phyloP scores from a whole-genome alignment of 2,329 filamentous ascomycete genomes.

The Clonostachys chloroleuca region DNA sequence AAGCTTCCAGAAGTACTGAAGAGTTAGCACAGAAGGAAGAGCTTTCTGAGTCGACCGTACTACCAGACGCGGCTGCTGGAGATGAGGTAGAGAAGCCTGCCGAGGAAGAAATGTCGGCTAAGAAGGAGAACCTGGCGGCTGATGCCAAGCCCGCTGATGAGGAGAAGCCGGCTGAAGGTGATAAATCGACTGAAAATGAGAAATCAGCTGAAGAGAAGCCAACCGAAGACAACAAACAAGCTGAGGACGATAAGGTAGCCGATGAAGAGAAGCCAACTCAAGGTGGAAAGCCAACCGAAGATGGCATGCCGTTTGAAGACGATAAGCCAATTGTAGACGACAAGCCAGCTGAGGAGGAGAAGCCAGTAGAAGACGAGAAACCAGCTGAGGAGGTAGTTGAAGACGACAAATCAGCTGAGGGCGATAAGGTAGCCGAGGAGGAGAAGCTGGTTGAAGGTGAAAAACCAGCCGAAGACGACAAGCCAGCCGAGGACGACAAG shows the following conservation, averaged over 20 bases:
- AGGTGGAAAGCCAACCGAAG: not conserved
- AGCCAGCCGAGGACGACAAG: not conserved
- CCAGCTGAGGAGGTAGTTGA: slow-evolving; percentile 1
- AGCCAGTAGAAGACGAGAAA: not conserved
- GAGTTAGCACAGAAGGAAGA: slow-evolving; percentile 4
- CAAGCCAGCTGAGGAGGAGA: not conserved
- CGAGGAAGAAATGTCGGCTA: slow-evolving; percentile 1
- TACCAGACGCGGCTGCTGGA: not conserved
- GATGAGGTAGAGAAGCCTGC: not conserved
- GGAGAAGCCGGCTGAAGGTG: not conserved
- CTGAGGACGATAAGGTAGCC: not conserved
- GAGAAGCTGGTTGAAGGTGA: not conserved
- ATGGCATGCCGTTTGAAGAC: not conserved
- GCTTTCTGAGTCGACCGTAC: too few species aligned
- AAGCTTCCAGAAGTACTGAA: slow-evolving; percentile 14
- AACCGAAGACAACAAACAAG: not conserved
- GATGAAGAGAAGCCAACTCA: not conserved
- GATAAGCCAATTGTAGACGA: slow-evolving; percentile 2
- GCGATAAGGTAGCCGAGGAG: slow-evolving; percentile 1
- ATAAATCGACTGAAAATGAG: not conserved
- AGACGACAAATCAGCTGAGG: not conserved
- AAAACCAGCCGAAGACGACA: not conserved
- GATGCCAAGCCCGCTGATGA: not conserved
- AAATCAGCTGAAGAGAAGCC: not conserved
- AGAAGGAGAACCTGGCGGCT: not conserved